phyloP scores from a whole-genome alignment of 352 stramenopile genomes.

The Globisporangium solare region DNA sequence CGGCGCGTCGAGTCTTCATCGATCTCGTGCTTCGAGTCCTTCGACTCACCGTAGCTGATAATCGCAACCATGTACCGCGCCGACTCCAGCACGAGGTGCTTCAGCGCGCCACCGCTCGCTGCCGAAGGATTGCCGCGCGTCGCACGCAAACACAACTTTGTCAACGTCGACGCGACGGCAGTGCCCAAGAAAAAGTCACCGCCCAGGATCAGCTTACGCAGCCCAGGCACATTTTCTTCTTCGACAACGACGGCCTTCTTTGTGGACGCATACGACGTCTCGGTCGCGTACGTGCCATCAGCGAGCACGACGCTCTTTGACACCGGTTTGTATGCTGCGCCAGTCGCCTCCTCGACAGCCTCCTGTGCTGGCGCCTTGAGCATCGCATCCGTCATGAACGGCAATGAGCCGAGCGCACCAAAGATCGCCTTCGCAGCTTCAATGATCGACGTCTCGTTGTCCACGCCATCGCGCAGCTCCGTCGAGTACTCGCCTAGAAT shows the following conservation, averaged over 20 bases:
- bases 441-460: slow-evolving; percentile 72
- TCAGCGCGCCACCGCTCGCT: slow-evolving; percentile 39
- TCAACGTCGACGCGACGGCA: slow-evolving; percentile 91
- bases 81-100: slow-evolving; percentile 68
- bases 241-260: slow-evolving; percentile 39
- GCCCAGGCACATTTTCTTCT: slow-evolving; percentile 56
- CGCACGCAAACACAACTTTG: slow-evolving; percentile 95
- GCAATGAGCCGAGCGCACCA: slow-evolving; percentile 71
- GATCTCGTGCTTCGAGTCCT: slow-evolving; percentile 79
- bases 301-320: slow-evolving; percentile 98
- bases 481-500: slow-evolving; percentile 93
- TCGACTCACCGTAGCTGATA: slow-evolving; percentile 66
- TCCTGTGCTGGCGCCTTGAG: slow-evolving; percentile 31
- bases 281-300: slow-evolving; percentile 99
- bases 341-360: slow-evolving; percentile 11
- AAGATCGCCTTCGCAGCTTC: slow-evolving; percentile 87
- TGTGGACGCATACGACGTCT: slow-evolving; percentile 87
- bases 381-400: slow-evolving; percentile 57
- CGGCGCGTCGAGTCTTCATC: slow-evolving; percentile 94
- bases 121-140: slow-evolving; percentile 51
- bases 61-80: slow-evolving; percentile 74
- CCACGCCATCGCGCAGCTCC: slow-evolving; percentile 26
- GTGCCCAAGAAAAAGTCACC: slow-evolving; percentile 98
- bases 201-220: slow-evolving; percentile 88
- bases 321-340: slow-evolving; percentile 83